Base-by-base conservation (phyloP, 2,329 filamentous ascomycete genomes). In the Fusarium sp. region DNA sequence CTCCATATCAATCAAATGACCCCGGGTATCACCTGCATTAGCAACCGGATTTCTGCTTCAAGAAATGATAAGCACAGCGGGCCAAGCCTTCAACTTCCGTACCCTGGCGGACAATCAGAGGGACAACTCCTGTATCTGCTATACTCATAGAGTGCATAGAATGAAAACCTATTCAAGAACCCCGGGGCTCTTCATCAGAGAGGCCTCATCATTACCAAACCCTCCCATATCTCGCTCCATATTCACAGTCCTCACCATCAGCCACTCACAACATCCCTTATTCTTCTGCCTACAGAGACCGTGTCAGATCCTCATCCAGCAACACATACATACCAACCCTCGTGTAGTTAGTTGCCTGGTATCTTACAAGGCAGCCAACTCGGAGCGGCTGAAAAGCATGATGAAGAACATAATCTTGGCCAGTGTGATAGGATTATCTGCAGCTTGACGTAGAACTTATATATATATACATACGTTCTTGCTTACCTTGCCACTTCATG, bases 231-330 rank as follows among this genome's bases (percentile, higher is more conserved):
- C 34, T 36, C n/a, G 9, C 34, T n/a, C 34, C 8, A 21, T 57
- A 30, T 24, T 44, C 28, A 45, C 26, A 5, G 19, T 24, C 11
- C 23, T n/a, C 24, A 36, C 19, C 45, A 59, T 12, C 46, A 47
- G 48, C 77, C 77, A 78, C 76, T 75, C 56, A 74, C 17, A 54
- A 59, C 36, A 23, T 26, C 21, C 30, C 64, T 65, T 75, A 77
- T 77, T 53, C 67, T 62, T 74, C 74, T 77, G 75, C 76, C 77
- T 77, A 58, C 17, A 20, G 26, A 56, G 15, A 28, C 45, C 36
- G 15, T 52, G 23, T 48, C 42, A 34, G 28, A 49, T 23, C 19
- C 14, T n/a, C 51, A 38, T 23, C 32, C 42, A 30, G 20, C 51
- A 40, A 9, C 17, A 10, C 15, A n/a, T 34, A 12, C 43, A 48